phyloP scores from a whole-genome alignment of 129 eudicot species.

The Centella asiatica region DNA sequence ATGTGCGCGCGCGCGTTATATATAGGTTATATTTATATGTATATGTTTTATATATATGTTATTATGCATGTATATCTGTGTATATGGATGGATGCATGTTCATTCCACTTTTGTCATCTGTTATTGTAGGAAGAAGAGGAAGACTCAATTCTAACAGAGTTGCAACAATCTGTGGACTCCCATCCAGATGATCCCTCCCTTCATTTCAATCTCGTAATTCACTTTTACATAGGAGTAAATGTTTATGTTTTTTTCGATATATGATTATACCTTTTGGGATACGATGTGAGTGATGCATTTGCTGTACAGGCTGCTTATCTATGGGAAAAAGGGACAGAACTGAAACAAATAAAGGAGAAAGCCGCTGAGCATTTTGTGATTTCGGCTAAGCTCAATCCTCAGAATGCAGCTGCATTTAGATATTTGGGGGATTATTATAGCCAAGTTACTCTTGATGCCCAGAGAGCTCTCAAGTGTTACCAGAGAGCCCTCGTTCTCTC shows the following conservation, averaged over 20 bases:
- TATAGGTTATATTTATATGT: neutral
- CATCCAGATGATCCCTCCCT: constrained; percentile 49
- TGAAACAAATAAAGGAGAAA: constrained; percentile 38
- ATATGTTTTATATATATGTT: neutral
- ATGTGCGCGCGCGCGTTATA: neutral
- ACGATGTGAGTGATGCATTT: neutral
- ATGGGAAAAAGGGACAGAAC: constrained; percentile 50
- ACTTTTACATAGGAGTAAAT: neutral
- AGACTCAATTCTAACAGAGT: constrained; percentile 27
- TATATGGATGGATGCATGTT: constrained; percentile 7
- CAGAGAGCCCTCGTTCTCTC: constrained; percentile 72
- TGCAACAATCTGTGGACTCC: constrained; percentile 39
- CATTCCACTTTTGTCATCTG: neutral
- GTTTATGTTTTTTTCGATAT: neutral
- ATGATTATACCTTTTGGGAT: neutral
- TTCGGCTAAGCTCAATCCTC: constrained; percentile 79
- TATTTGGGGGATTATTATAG: constrained; percentile 85
- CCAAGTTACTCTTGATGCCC: constrained; percentile 43
- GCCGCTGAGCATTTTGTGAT: constrained; percentile 84
- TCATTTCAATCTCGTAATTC: constrained; percentile 52
- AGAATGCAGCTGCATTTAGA: constrained; percentile 68
- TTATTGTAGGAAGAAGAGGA: constrained; percentile 29
- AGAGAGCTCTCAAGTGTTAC: constrained; percentile 93
- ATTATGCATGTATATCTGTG: neutral
- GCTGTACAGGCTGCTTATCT: constrained; percentile 52